A percentile compares a stretch with the other conserved stretches of the same genome.
These are phyloP conservation scores for Irpex lacteus DNA, from an alignment of 1,284 basidiomycete species.

Conservation along the genomic window DNA sequence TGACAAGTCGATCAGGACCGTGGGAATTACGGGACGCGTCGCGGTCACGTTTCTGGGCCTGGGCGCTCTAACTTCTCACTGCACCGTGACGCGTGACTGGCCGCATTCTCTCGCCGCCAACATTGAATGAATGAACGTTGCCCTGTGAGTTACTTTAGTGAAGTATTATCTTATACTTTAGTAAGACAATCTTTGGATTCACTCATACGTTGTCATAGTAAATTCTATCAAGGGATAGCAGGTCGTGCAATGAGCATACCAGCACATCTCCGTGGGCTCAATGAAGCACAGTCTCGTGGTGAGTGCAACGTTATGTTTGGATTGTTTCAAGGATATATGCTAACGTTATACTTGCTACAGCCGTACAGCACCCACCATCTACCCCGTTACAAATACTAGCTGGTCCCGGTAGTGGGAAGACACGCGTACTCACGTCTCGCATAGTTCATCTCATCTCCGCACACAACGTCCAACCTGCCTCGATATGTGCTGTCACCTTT, in stretches of 20 bases:
- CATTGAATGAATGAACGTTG: neutral
- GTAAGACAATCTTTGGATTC: neutral
- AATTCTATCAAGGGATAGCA: neutral
- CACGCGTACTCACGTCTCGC: slow-evolving; percentile 68
- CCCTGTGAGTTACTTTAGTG: neutral
- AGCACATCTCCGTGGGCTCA: slow-evolving; percentile 7
- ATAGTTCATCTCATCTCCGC: slow-evolving; percentile 74
- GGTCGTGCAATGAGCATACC: neutral
- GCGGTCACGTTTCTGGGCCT: neutral
- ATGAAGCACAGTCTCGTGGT: slow-evolving; percentile 8
- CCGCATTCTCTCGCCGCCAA: neutral
- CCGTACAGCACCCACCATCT: slow-evolving; percentile 62
- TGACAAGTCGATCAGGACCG: too few species aligned
- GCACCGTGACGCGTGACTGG: neutral
- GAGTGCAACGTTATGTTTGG: neutral
- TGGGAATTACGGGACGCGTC: neutral
- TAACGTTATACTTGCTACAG: slow-evolving; percentile 33
- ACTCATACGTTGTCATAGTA: neutral
- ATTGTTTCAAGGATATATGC: neutral
- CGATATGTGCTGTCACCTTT: slow-evolving; percentile 82
- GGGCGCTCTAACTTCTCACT: neutral
- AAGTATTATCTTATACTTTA: neutral
- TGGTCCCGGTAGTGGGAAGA: slow-evolving; percentile 81
- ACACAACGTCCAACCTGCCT: slow-evolving; percentile 51
- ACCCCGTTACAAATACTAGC: slow-evolving; percentile 80